Percentiles rank a stretch among this genome's conserved stretches.
These are phyloP conservation scores for Microcyclospora pomicola DNA, from an alignment of 2,329 filamentous ascomycete species.

Conservation along the genomic window DNA sequence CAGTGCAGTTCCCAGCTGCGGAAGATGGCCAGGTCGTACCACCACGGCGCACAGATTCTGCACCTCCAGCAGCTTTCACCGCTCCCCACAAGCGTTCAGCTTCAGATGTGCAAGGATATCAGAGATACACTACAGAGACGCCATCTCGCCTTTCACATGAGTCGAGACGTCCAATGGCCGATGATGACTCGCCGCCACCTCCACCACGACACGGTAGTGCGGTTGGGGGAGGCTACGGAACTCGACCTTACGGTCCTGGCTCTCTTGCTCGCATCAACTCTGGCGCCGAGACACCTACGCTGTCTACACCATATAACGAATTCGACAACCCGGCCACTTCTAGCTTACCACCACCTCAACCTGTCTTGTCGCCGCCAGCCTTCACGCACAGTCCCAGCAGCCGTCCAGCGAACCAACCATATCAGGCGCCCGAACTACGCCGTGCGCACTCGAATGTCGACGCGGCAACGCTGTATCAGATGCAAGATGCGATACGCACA, in stretches of 20 bases:
- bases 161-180: conserved; percentile 15
- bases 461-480: conserved; percentile 62
- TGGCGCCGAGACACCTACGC: conserved; percentile 38
- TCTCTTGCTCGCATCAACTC: conserved; percentile 44
- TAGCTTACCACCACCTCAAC: conserved; percentile 44
- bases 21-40: conserved; percentile 16
- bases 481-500: conserved; percentile 49
- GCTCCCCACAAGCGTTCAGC: conserved; percentile 34
- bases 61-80: conserved; percentile 21
- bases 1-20: conserved; percentile 17
- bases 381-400: conserved; percentile 65
- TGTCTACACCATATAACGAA: conserved; percentile 34
- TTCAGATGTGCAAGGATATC: conserved; percentile 34
- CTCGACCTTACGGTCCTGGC: conserved; percentile 15
- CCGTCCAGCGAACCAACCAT: conserved; percentile 54
- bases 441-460: conserved; percentile 77
- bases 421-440: conserved; percentile 63
- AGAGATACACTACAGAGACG: conserved; percentile 26
- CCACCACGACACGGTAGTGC: conserved; percentile 27
- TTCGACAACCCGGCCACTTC: conserved; percentile 28
- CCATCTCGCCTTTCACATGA: conserved; percentile 29
- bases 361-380: conserved; percentile 63
- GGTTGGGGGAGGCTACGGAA: conserved; percentile 6
- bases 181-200: conserved; percentile 26
- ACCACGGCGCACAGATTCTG: conserved; percentile 31